phyloP scores from a whole-genome alignment of 768 basidiomycete species.

The Bullera alba region DNA sequence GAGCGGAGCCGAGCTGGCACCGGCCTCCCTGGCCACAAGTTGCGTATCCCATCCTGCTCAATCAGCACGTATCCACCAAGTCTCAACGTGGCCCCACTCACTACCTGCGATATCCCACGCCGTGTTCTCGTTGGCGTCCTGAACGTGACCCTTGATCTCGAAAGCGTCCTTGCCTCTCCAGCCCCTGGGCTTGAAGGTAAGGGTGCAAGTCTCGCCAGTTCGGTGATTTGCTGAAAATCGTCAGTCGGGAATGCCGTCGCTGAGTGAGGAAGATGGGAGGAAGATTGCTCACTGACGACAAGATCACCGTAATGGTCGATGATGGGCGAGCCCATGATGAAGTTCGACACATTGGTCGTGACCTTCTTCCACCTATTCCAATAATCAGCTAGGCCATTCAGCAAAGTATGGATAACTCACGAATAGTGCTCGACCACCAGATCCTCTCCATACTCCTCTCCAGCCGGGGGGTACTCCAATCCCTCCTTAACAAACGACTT shows the following conservation, averaged over 20 bases:
- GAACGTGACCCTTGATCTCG: slow-evolving; percentile 82
- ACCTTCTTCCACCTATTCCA: slow-evolving; percentile 31
- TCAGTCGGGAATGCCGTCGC: slow-evolving; percentile 1
- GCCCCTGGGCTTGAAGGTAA: slow-evolving; percentile 93
- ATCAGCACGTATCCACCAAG: neutral
- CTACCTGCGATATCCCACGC: slow-evolving; percentile 87
- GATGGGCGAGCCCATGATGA: slow-evolving; percentile 79
- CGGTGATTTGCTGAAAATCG: slow-evolving; percentile 72
- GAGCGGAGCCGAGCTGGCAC: slow-evolving; percentile 48
- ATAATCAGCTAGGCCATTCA: slow-evolving; percentile 9
- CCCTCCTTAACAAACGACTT: slow-evolving; percentile 54
- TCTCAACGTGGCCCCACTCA: slow-evolving; percentile 11
- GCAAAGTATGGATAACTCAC: slow-evolving; percentile 16
- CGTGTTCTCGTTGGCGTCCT: slow-evolving; percentile 58
- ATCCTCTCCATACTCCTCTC: slow-evolving; percentile 31
- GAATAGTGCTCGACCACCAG: slow-evolving; percentile 77
- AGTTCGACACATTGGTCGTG: slow-evolving; percentile 61
- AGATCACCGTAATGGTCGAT: slow-evolving; percentile 95
- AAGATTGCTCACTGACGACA: slow-evolving; percentile 56
- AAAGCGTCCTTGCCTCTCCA: slow-evolving; percentile 88
- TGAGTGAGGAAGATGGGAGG: neutral
- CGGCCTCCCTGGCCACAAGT: slow-evolving; percentile 72
- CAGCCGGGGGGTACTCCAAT: slow-evolving; percentile 26
- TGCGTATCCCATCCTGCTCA: slow-evolving; percentile 72
- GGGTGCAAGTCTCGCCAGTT: slow-evolving; percentile 73